Evolutionary conservation across 768 basidiomycete genomes (phyloP).

Genomic region (Pleurotus ostreatus): DNA sequence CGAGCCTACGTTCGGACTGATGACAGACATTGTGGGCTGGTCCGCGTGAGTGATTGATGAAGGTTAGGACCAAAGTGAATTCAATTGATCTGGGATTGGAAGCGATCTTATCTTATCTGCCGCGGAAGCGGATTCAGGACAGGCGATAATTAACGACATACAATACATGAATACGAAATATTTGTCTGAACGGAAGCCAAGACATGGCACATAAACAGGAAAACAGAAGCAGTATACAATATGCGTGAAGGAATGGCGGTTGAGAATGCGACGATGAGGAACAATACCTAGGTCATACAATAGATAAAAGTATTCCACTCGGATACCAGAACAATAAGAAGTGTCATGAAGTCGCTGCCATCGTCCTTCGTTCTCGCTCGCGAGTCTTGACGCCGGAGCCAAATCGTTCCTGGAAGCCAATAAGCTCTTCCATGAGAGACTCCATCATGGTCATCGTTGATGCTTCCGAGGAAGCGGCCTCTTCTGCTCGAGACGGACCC

Average conservation of each 20-base stretch:
- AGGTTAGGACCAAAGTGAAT: background rate
- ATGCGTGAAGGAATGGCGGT: background rate
- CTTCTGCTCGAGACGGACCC: background rate
- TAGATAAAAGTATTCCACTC: conserved; percentile 6
- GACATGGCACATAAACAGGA: background rate
- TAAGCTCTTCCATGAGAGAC: conserved; percentile 85
- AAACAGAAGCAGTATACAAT: background rate
- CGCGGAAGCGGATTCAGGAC: background rate
- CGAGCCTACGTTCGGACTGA: background rate
- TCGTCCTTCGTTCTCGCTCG: conserved; percentile 47
- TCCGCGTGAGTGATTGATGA: background rate
- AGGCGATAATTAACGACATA: background rate
- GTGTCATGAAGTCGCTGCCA: conserved; percentile 22
- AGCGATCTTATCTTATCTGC: conserved; percentile 1
- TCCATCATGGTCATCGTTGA: conserved; percentile 82
- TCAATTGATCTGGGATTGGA: background rate
- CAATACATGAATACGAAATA: conserved; percentile 2
- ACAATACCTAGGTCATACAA: background rate
- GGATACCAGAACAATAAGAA: conserved; percentile 6
- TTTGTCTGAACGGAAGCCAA: background rate
- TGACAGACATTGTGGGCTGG: background rate
- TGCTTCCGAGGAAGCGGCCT: conserved; percentile 1
- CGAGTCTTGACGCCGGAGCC: conserved; percentile 50
- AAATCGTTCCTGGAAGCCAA: conserved; percentile 84
- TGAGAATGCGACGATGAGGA: background rate